These are phyloP conservation scores for Daldinia bambusicola DNA, from an alignment of 495 filamentous ascomycete genomes.

Conservation along the genomic window DNA sequence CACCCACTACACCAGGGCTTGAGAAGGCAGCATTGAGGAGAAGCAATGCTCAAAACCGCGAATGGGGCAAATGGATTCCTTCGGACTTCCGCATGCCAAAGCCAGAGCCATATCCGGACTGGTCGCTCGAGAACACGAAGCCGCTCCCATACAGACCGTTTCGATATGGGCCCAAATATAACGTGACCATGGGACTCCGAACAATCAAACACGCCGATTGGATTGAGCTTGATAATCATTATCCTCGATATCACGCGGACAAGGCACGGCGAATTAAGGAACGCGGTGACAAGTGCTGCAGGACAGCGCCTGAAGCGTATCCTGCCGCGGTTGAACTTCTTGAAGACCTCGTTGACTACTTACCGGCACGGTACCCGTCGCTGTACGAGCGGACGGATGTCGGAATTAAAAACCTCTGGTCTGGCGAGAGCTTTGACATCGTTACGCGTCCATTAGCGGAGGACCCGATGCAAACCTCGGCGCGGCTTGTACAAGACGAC, in stretches of 20 bases:
- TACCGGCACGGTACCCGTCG: constrained; percentile 82
- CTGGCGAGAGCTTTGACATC: constrained; percentile 79
- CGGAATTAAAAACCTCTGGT: constrained; percentile 77
- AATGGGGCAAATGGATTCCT: constrained; percentile 72
- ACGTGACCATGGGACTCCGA: constrained; percentile 86
- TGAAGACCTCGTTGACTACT: constrained; percentile 77
- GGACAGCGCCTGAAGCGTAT: constrained; percentile 78
- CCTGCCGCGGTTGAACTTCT: constrained; percentile 82
- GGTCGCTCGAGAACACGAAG: constrained; percentile 76
- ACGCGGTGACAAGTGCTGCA: constrained; percentile 75
- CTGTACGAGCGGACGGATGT: constrained; percentile 72
- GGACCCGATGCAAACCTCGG: constrained; percentile 82
- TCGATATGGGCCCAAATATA: constrained; percentile 75
- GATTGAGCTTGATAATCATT: constrained; percentile 92
- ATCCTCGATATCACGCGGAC: constrained; percentile 76
- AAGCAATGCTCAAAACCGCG: constrained; percentile 29
- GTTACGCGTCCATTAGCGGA: constrained; percentile 72
- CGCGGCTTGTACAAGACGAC: constrained; percentile 84
- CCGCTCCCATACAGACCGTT: constrained; percentile 88
- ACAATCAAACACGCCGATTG: constrained; percentile 82
- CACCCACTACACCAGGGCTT: constrained; percentile 39
- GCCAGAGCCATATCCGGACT: constrained; percentile 73
- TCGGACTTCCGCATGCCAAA: constrained; percentile 74
- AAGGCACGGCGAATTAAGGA: constrained; percentile 77
- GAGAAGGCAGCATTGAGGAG: constrained; percentile 31